Conservation (phyloP, 1,284 basidiomycete species). For the Blastosporella zonata region DNA sequence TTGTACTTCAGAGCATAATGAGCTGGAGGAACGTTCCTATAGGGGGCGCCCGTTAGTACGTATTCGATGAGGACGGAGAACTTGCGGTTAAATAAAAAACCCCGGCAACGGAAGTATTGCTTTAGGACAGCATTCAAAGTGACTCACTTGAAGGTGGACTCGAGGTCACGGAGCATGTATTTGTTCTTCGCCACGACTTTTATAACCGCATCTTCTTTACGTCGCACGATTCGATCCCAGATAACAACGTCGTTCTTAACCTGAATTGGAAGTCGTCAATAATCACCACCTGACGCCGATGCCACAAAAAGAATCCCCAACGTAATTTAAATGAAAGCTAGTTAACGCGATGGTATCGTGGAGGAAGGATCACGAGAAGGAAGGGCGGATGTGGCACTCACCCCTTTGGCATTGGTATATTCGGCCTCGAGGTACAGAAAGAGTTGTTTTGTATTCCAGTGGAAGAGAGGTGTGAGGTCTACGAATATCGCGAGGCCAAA, state of each 20-base stretch:
- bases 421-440: constrained; percentile 84
- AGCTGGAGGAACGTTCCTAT: constrained; percentile 63
- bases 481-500: constrained; percentile 7
- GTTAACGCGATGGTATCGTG: too few relatives aligned
- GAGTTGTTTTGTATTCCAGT: constrained; percentile 95
- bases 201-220: constrained; percentile 72
- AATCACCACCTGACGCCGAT: not conserved
- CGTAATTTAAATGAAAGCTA: not conserved
- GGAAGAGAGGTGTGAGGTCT: constrained; percentile 81
- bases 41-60: constrained; percentile 6
- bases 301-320: not conserved
- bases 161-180: constrained; percentile 79
- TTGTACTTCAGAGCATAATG: constrained; percentile 84
- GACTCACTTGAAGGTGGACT: constrained; percentile 76
- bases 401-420: constrained; percentile 69
- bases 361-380: too few relatives aligned
- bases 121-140: constrained; percentile 3
- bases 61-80: constrained; percentile 1
- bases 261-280: constrained; percentile 34
- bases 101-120: not conserved
- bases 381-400: constrained; percentile 40
- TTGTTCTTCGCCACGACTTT: constrained; percentile 73
- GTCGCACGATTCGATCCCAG: constrained; percentile 87
- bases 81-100: not conserved
- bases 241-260: constrained; percentile 81